phyloP scores from a whole-genome alignment of 2,329 filamentous ascomycete genomes.

The Dactylellina cionopaga region DNA sequence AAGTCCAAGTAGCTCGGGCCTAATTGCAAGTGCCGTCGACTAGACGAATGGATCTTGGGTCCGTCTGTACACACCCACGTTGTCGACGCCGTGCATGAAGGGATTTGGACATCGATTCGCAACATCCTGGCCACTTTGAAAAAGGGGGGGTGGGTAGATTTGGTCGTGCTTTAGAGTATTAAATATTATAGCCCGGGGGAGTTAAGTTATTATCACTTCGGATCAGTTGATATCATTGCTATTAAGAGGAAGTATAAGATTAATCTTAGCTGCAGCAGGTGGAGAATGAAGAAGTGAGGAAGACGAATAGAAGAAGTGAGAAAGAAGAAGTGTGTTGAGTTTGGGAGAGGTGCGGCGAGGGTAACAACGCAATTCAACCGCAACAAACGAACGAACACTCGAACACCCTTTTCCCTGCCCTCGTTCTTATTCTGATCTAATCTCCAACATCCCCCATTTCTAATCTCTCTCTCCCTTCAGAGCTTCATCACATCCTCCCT shows the following conservation, averaged over 20 bases:
- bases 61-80: constrained; percentile 19
- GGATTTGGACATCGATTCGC: too few species aligned
- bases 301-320: too few species aligned
- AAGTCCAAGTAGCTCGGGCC: constrained; percentile 35
- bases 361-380: too few species aligned
- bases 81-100: constrained; percentile 23
- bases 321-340: too few species aligned
- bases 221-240: too few species aligned
- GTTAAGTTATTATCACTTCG: too few species aligned
- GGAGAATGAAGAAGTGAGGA: too few species aligned
- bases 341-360: too few species aligned
- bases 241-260: too few species aligned
- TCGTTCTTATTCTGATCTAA: neutral
- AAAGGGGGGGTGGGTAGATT: neutral
- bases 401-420: neutral
- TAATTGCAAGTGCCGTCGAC: neutral
- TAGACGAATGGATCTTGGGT: constrained; percentile 16
- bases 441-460: constrained; percentile 28
- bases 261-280: too few species aligned
- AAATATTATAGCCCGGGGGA: neutral
- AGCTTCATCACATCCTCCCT: constrained; percentile 61
- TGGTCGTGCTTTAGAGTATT: neutral
- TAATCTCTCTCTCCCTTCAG: constrained; percentile 59
- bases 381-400: too few species aligned
- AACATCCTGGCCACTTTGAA: constrained; percentile 27